These are phyloP conservation scores for Venturia carpophila DNA, from an alignment of 2,329 filamentous ascomycete genomes.

Conservation along the genomic window DNA sequence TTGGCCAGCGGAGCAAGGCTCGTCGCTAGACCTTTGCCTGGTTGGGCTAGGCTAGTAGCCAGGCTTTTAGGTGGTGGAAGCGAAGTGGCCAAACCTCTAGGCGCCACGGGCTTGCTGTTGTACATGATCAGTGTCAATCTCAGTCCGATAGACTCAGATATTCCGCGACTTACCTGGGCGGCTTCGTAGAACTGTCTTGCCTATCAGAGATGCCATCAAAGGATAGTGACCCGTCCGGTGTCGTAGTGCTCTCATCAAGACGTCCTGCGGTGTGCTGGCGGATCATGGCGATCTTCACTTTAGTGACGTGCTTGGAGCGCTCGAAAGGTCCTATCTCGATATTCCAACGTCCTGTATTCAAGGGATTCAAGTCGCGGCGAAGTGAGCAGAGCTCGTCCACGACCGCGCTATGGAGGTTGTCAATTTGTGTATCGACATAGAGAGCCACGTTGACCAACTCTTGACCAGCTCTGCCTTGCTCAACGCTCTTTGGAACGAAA, in stretches of 20 bases:
- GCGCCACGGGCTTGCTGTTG: neutral
- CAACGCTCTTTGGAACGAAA: neutral
- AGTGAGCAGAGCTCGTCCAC: slow-evolving; percentile 21
- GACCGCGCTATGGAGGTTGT: slow-evolving; percentile 1
- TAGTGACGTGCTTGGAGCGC: neutral
- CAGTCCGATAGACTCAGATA: too few species aligned
- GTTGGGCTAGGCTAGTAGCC: neutral
- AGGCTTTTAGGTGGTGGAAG: neutral
- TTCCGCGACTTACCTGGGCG: neutral
- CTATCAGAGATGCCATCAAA: slow-evolving; percentile 3
- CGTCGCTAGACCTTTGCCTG: slow-evolving; percentile 9
- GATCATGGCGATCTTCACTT: neutral
- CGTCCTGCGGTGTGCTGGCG: slow-evolving; percentile 1
- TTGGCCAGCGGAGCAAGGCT: neutral
- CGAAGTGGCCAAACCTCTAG: neutral
- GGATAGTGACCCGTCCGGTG: neutral
- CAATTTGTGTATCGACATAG: neutral
- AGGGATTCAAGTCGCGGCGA: slow-evolving; percentile 22
- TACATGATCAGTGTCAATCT: neutral
- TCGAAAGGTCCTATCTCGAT: slow-evolving; percentile 22
- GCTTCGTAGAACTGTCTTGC: neutral
- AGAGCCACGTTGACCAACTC: neutral
- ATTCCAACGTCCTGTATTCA: slow-evolving; percentile 23
- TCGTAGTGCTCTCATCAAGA: neutral
- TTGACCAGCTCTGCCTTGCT: neutral